Evolutionary conservation across 2,329 filamentous ascomycete genomes (phyloP), one percentile per base, ranked within the genome.

Genomic region (Erysiphe pulchra): DNA sequence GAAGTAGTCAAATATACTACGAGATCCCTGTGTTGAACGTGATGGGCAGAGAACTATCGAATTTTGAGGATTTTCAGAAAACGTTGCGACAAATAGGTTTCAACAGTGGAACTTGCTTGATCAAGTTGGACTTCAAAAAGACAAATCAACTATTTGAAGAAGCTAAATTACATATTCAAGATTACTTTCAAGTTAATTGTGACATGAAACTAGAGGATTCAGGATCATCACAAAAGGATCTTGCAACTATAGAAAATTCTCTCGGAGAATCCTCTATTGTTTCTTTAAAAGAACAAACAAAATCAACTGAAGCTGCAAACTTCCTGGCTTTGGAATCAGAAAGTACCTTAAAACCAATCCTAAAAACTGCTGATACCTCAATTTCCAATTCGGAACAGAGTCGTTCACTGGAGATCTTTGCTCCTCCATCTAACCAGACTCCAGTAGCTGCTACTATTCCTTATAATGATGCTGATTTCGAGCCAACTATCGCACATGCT

Each of bases 21-120:
- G 83, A 95, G 62, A 79, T 76, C 51, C 90, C 90, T 0, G 76
- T 85, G 14, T 62, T 95, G 46, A 79, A 86, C 51, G 72, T 93
- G 50, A 78, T 92, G 70, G 82, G 80, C 10, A 71, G 82, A 54
- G 82, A 87, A 53, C 62, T 93, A 14, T 70, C 77, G 2, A 75
- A 72, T 0, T 82, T 95, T 54, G 66, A 67, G 16, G 86, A 92
- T 55, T 69, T 95, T 47, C 84, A 94, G 59, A 92, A 92, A 66
- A 86, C 83, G 1, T 62, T 98, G 41, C 77, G 76, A 5, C 83
- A 93, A 59, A 64, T 95, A 16, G 90, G 90, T 0, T 78, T 92
- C 55, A 92, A 86, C 57, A 78, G 74, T 42, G 87, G 90, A 6
- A 87, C 72, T 55, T 77, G 82, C 4, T 63, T 93, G 46, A 68